These are phyloP conservation scores for Pestalotiopsis sp. DNA, from an alignment of 2,329 filamentous ascomycete species.

Conservation along the genomic window DNA sequence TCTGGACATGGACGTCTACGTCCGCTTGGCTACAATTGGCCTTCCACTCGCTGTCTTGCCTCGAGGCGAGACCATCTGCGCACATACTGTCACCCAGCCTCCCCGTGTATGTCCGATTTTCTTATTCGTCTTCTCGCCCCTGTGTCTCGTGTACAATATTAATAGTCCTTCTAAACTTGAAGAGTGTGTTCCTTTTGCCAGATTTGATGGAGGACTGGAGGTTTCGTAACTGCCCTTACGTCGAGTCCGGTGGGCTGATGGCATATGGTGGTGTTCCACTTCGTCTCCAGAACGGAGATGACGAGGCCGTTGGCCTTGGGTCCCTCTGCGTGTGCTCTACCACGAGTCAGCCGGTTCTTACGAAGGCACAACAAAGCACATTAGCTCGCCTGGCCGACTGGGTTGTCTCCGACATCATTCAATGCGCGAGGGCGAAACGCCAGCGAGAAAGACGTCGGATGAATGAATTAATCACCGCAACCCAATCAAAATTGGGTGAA, in stretches of 20 bases:
- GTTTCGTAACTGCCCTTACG: constrained; percentile 41
- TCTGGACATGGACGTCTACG: constrained; percentile 43
- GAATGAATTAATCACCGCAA: constrained; percentile 32
- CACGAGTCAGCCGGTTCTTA: constrained; percentile 31
- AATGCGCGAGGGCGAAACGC: constrained; percentile 36
- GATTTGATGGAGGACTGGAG: constrained; percentile 46
- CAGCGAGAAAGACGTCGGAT: constrained; percentile 40
- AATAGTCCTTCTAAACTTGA: neutral
- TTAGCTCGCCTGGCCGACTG: constrained; percentile 30
- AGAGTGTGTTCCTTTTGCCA: constrained; percentile 40
- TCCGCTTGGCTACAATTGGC: constrained; percentile 42
- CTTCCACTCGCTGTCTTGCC: constrained; percentile 42
- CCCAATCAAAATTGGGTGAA: constrained; percentile 24
- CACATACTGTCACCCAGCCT: neutral
- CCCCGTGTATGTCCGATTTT: neutral
- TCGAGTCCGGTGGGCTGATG: constrained; percentile 38
- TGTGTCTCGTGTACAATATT: constrained; percentile 14
- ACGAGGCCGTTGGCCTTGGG: constrained; percentile 40
- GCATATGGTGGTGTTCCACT: constrained; percentile 44
- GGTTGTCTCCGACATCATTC: constrained; percentile 42
- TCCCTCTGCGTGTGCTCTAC: constrained; percentile 44
- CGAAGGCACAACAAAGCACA: constrained; percentile 26
- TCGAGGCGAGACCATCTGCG: constrained; percentile 37
- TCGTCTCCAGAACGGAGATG: constrained; percentile 39
- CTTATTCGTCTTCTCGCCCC: neutral